A percentile compares a stretch with the other conserved stretches of the same genome.
Evolutionary conservation across 2,329 filamentous ascomycete species (phyloP).

Genomic region (Fusarium oxysporum): DNA sequence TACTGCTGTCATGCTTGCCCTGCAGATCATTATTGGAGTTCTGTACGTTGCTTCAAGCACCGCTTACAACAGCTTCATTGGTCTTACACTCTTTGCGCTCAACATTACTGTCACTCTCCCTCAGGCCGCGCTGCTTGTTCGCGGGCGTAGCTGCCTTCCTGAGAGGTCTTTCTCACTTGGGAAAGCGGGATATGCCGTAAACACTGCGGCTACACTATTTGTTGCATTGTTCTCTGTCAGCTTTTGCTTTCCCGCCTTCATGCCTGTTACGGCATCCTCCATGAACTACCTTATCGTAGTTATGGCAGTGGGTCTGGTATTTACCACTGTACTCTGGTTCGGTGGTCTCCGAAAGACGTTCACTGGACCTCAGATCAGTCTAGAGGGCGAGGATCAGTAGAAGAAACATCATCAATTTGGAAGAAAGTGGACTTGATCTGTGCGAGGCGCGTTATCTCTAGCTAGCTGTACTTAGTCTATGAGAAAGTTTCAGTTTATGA

Average conservation of each 20-base stretch:
- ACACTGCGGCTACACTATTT: conserved; percentile 36
- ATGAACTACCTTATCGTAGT: conserved; percentile 46
- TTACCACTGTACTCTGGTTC: conserved; percentile 36
- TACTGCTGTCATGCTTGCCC: conserved; percentile 42
- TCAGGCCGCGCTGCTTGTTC: conserved; percentile 38
- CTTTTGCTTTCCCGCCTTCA: conserved; percentile 41
- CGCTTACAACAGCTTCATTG: conserved; percentile 43
- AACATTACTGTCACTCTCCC: conserved; percentile 43
- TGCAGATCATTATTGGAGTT: conserved; percentile 44
- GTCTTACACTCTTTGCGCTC: conserved; percentile 40
- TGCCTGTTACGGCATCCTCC: conserved; percentile 31
- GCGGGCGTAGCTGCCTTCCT: conserved; percentile 39
- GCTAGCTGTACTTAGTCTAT: background rate
- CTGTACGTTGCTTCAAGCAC: conserved; percentile 42
- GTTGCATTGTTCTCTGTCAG: conserved; percentile 40
- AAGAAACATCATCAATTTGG: fast-evolving
- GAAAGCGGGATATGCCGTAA: conserved; percentile 39
- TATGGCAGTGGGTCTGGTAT: conserved; percentile 36
- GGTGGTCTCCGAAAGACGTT: conserved; percentile 37
- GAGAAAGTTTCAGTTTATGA: background rate
- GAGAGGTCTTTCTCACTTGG: conserved; percentile 43
- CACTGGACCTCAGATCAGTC: conserved; percentile 30
- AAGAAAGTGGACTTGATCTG: fast-evolving
- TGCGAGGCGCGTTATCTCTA: fast-evolving
- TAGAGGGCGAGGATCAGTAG: conserved; percentile 12